A percentile compares a stretch with the other conserved stretches of the same genome.
phyloP scores from a whole-genome alignment of 2,329 filamentous ascomycete species.

The Penicillium sp. region DNA sequence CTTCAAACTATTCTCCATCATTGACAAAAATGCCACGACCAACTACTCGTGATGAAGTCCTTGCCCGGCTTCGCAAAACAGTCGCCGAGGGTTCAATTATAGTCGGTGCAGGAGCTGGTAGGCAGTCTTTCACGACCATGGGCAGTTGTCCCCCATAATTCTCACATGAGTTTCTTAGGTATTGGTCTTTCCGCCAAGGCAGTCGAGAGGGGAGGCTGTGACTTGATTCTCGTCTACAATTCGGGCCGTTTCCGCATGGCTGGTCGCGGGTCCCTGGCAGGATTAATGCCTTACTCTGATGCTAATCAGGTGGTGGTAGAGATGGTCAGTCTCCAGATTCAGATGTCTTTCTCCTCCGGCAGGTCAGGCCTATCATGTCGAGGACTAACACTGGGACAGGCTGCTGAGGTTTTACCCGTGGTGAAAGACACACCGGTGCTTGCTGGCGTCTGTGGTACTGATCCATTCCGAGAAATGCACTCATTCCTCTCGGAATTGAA shows the following conservation, averaged over 20 bases:
- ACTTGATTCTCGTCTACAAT: conserved; percentile 68
- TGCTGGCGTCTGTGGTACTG: conserved; percentile 65
- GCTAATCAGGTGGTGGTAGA: conserved; percentile 65
- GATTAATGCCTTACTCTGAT: conserved; percentile 65
- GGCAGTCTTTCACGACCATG: background rate
- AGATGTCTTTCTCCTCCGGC: background rate
- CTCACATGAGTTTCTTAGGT: conserved; percentile 34
- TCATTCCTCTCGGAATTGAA: conserved; percentile 56
- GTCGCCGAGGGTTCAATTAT: conserved; percentile 54
- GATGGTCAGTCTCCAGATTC: conserved; percentile 45
- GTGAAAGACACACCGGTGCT: conserved; percentile 60
- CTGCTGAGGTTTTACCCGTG: conserved; percentile 60
- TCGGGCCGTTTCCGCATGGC: conserved; percentile 68
- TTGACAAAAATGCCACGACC: conserved; percentile 19
- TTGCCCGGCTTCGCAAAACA: conserved; percentile 49
- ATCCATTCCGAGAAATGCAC: conserved; percentile 60
- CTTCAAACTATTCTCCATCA: background rate
- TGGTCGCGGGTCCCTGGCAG: conserved; percentile 61
- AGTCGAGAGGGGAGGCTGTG: conserved; percentile 61
- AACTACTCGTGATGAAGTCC: conserved; percentile 51
- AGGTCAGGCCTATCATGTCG: background rate
- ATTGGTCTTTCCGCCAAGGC: conserved; percentile 67
- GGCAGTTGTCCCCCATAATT: background rate
- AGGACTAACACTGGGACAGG: conserved; percentile 32
- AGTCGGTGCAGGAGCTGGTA: conserved; percentile 61